Conservation (phyloP, 1,284 basidiomycete genomes). For the Cutaneotrichosporon daszewskae region DNA sequence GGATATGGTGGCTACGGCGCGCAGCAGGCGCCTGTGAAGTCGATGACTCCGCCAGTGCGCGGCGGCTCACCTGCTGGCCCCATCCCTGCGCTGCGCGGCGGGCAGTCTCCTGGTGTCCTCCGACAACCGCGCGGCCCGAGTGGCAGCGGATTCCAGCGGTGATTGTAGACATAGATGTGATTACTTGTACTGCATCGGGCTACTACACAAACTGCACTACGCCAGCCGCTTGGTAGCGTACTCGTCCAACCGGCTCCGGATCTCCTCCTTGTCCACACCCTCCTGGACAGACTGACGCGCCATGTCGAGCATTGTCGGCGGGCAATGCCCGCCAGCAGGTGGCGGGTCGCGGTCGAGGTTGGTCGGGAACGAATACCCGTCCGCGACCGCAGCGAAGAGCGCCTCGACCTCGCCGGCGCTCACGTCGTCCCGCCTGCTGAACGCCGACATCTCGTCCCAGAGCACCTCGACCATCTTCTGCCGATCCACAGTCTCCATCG, state of each 20-base stretch:
- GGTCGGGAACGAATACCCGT: slow-evolving; percentile 19
- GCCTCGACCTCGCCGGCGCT: slow-evolving; percentile 2
- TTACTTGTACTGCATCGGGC: background rate
- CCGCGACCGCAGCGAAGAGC: slow-evolving; percentile 5
- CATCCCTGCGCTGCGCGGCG: slow-evolving; percentile 1
- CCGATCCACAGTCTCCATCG: slow-evolving; percentile 22
- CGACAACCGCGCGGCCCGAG: slow-evolving; percentile 15
- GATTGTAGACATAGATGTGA: background rate
- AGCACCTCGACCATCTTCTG: background rate
- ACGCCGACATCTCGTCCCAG: background rate
- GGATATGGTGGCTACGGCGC: background rate
- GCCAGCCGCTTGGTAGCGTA: slow-evolving; percentile 2
- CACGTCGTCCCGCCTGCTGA: background rate
- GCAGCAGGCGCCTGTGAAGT: background rate
- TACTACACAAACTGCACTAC: background rate
- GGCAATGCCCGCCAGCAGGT: slow-evolving; percentile 11
- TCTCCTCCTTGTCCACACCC: background rate
- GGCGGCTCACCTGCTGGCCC: background rate
- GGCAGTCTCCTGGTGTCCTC: slow-evolving; percentile 9
- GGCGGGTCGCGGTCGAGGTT: slow-evolving; percentile 19
- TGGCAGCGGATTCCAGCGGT: too few species aligned
- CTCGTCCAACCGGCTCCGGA: background rate
- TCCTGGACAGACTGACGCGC: background rate
- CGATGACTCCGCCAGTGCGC: background rate
- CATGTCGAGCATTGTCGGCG: slow-evolving; percentile 4